Base-by-base conservation (phyloP, 169 alveolate genomes). In the Plasmodium reichenowi region DNA sequence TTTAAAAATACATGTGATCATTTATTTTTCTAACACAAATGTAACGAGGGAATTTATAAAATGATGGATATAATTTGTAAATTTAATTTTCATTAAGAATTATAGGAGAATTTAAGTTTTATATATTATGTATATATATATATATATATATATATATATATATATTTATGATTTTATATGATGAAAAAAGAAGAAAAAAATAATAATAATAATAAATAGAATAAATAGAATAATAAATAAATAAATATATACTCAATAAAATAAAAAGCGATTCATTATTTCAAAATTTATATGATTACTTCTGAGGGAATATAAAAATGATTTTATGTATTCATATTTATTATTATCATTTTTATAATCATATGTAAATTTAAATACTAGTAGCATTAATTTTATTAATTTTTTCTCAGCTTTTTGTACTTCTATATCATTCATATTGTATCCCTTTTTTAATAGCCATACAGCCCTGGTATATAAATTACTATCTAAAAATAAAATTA, bases 391-490 rank as follows among this genome's bases (percentile, higher is more conserved):
- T 43, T 76, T 76, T 76, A 76, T 76, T 68, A 76, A 76, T 76
- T 76, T 76, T 29, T 67, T 76, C 66, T 76, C 88, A 24, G 88
- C 88, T 45, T 64, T 62, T 43, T 76, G 88, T n/a, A 76, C 88
- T 58, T 76, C 76, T 38, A 76, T 63, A 68, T 76, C 74, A 22
- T 76, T 67, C 88, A 76, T 76, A 32, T 58, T 76, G 52, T 76
- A 47, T 26, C 88, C 88, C 38, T 64, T 76, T 64, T 76, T 76
- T 76, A 76, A 59, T 64, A 76, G 50, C 88, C 88, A 76, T 43
- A 56, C 88, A 29, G 88, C 88, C 63, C 88, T 63, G 13, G 88
- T 76, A n/a, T 76, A 76, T 64, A 76, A 76, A 76, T 64, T 76
- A 70, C 70, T 76, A 26, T 76, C 88, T 43, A 76, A 68, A 68